Conservation (phyloP, 257 asterid species). For the Nicotiana tabacum region DNA sequence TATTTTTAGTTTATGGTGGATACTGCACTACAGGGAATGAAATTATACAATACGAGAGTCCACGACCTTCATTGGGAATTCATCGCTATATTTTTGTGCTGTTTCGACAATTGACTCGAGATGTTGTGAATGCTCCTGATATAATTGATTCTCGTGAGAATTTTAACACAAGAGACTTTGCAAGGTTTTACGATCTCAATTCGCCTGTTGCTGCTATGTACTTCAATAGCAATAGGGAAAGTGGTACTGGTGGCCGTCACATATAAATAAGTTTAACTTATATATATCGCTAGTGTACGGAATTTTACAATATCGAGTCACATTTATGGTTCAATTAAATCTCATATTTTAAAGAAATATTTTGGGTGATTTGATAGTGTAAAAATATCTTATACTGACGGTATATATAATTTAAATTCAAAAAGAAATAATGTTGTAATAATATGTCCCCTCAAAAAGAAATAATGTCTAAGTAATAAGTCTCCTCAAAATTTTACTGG, state of each 20-base stretch:
- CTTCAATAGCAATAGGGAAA: constrained; percentile 20
- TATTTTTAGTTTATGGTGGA: not conserved
- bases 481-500: too few species aligned
- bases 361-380: too few species aligned
- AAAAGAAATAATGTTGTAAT: too few species aligned
- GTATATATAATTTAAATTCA: too few species aligned
- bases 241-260: not conserved
- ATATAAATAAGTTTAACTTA: not conserved
- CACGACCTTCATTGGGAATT: constrained; percentile 34
- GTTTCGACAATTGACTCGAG: constrained; percentile 1
- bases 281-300: too few species aligned
- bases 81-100: constrained; percentile 17
- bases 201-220: constrained; percentile 39
- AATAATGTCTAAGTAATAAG: too few species aligned
- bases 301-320: not conserved
- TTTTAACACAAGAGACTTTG: constrained; percentile 1
- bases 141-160: not conserved
- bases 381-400: too few species aligned
- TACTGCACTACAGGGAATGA: constrained; percentile 29
- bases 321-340: too few species aligned
- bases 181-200: constrained; percentile 28
- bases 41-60: constrained; percentile 36
- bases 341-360: too few species aligned
- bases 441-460: too few species aligned
- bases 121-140: not conserved